These are phyloP conservation scores for Didymellaceae sp. DNA, from an alignment of 2,329 filamentous ascomycete genomes.

Conservation along the genomic window DNA sequence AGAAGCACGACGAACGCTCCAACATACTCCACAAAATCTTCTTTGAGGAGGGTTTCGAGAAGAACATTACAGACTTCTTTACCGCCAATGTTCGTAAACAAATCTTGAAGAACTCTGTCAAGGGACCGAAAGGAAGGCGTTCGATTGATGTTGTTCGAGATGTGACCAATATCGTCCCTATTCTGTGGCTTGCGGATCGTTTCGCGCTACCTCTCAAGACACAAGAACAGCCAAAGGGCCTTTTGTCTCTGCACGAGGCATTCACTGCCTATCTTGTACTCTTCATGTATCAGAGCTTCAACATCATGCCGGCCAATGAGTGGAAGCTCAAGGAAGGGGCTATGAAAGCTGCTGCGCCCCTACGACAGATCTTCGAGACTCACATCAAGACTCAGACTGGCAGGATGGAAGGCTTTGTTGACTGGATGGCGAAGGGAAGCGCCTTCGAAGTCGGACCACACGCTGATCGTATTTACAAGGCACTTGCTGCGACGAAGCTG, in stretches of 20 bases:
- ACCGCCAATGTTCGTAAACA: constrained; percentile 56
- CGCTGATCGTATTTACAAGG: constrained; percentile 61
- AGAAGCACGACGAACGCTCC: constrained; percentile 48
- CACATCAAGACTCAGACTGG: constrained; percentile 67
- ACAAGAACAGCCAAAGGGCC: constrained; percentile 63
- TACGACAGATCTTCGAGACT: constrained; percentile 70
- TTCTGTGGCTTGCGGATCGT: constrained; percentile 67
- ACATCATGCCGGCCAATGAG: constrained; percentile 57
- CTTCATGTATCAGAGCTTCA: constrained; percentile 65
- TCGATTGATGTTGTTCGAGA: constrained; percentile 66
- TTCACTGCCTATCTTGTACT: constrained; percentile 67
- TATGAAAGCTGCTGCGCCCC: constrained; percentile 64
- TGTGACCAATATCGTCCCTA: constrained; percentile 71
- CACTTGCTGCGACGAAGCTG: constrained; percentile 54
- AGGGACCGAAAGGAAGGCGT: constrained; percentile 53
- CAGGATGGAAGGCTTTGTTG: constrained; percentile 61
- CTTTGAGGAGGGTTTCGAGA: constrained; percentile 67
- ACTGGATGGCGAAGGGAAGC: constrained; percentile 55
- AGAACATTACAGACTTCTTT: constrained; percentile 70
- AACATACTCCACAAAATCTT: constrained; percentile 57
- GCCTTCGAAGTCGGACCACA: constrained; percentile 61
- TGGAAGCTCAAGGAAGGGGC: constrained; percentile 58
- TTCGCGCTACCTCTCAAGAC: constrained; percentile 74
- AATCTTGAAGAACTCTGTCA: constrained; percentile 55
- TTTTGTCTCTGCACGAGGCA: constrained; percentile 55